Evolutionary conservation across 2,329 filamentous ascomycete genomes (phyloP).

Genomic region (Arthrobotrys sinensis): DNA sequence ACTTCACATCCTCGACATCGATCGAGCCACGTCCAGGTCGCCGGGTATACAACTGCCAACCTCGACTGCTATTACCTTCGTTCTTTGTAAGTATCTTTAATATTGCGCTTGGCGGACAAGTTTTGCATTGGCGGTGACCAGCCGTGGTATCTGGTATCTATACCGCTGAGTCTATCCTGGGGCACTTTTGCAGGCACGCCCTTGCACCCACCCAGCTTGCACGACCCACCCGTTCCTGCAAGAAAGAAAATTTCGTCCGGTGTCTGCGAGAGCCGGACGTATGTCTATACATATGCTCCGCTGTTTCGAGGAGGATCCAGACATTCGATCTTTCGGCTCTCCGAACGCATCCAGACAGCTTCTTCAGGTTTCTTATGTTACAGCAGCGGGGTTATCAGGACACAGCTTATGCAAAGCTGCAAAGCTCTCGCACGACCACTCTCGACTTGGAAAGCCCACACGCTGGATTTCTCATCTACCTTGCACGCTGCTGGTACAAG

Average conservation of each 20-base stretch:
- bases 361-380: background rate
- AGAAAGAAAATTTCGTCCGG: constrained; percentile 16
- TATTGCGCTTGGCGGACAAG: constrained; percentile 11
- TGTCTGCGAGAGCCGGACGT: background rate
- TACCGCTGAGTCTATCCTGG: constrained; percentile 4
- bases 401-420: constrained; percentile 11
- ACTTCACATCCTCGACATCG: constrained; percentile 13
- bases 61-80: background rate
- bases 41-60: constrained; percentile 1
- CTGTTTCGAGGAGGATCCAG: constrained; percentile 26
- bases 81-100: constrained; percentile 25
- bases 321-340: background rate
- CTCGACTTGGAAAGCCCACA: constrained; percentile 49
- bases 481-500: constrained; percentile 33
- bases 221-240: background rate
- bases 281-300: background rate
- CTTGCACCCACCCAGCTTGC: constrained; percentile 21
- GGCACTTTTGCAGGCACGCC: constrained; percentile 23
- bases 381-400: background rate
- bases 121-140: background rate
- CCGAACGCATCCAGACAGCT: constrained; percentile 7
- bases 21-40: constrained; percentile 20
- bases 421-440: constrained; percentile 23
- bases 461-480: constrained; percentile 24
- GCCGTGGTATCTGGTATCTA: background rate